Conservation (phyloP, 495 filamentous ascomycete species). For the Aspergillus campestris region DNA sequence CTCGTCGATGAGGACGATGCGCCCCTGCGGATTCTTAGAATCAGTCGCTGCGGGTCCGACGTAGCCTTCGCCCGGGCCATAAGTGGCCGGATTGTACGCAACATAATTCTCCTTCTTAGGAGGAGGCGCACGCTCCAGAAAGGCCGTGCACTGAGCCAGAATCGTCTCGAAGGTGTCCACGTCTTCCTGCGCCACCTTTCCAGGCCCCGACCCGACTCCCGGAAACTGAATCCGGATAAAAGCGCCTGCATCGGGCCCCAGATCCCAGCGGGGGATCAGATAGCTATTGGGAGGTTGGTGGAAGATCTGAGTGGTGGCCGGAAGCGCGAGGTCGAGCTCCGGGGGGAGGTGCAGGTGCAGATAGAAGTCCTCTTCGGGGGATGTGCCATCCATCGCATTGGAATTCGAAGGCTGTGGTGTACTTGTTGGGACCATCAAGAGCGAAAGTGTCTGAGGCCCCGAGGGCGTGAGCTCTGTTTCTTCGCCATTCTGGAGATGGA, state of each 20-base stretch:
- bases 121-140: constrained; percentile 67
- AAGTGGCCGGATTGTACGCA: constrained; percentile 72
- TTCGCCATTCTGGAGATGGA: constrained; percentile 79
- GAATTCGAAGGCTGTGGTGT: constrained; percentile 59
- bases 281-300: constrained; percentile 85
- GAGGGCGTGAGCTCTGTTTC: constrained; percentile 75
- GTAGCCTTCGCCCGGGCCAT: constrained; percentile 72
- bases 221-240: constrained; percentile 91
- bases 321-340: constrained; percentile 84
- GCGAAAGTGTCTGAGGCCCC: constrained; percentile 78
- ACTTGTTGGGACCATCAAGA: constrained; percentile 87
- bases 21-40: constrained; percentile 48
- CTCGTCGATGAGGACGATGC: constrained; percentile 39
- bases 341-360: constrained; percentile 87
- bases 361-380: constrained; percentile 85
- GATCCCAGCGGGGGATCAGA: constrained; percentile 86
- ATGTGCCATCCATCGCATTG: constrained; percentile 28
- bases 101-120: constrained; percentile 42
- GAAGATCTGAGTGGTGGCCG: constrained; percentile 90
- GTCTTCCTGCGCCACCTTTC: constrained; percentile 75
- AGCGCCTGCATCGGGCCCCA: constrained; percentile 75
- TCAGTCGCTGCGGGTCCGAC: constrained; percentile 26
- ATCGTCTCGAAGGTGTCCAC: constrained; percentile 96
- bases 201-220: constrained; percentile 50
- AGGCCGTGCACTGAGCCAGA: constrained; percentile 88